Percentiles rank a stretch among this genome's conserved stretches.
These are phyloP conservation scores for Hyaloperonospora brassicae DNA, from an alignment of 352 stramenopile genomes.

Conservation along the genomic window DNA sequence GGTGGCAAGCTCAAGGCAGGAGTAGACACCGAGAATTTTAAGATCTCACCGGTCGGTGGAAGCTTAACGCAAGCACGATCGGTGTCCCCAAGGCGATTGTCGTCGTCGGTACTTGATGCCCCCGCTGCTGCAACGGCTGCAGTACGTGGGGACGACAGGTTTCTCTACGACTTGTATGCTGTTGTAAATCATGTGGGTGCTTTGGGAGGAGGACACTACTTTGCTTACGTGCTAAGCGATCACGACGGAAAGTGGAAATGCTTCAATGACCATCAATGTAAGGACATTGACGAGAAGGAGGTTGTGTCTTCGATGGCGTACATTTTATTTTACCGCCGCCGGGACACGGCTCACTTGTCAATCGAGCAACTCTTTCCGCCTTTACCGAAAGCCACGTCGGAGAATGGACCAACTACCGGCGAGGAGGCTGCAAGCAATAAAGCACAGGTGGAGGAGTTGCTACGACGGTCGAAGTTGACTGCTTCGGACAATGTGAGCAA, in stretches of 20 bases:
- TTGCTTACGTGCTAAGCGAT: constrained; percentile 76
- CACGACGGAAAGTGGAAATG: constrained; percentile 92
- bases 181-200: constrained; percentile 97
- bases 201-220: constrained; percentile 94
- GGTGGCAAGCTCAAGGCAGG: no score
- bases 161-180: constrained; percentile 94
- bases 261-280: constrained; percentile 95
- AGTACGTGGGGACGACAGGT: constrained; percentile 40
- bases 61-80: constrained; percentile 7
- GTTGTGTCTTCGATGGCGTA: constrained; percentile 84
- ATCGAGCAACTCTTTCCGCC: constrained; percentile 78
- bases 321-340: constrained; percentile 86
- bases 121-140: constrained; percentile 51
- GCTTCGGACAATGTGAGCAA: constrained; percentile 33
- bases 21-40: no score
- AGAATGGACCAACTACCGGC: constrained; percentile 21
- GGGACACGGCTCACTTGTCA: constrained; percentile 50
- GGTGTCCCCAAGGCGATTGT: constrained; percentile 13
- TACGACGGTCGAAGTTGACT: constrained; percentile 57
- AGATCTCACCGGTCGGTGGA: no score
- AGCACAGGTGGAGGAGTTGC: constrained; percentile 55
- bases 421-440: constrained; percentile 42
- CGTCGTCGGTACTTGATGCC: constrained; percentile 39
- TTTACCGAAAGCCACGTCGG: constrained; percentile 26
- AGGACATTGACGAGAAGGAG: constrained; percentile 81